phyloP scores from a whole-genome alignment of 2,329 filamentous ascomycete genomes.

The Penicillium sclerotigenum region DNA sequence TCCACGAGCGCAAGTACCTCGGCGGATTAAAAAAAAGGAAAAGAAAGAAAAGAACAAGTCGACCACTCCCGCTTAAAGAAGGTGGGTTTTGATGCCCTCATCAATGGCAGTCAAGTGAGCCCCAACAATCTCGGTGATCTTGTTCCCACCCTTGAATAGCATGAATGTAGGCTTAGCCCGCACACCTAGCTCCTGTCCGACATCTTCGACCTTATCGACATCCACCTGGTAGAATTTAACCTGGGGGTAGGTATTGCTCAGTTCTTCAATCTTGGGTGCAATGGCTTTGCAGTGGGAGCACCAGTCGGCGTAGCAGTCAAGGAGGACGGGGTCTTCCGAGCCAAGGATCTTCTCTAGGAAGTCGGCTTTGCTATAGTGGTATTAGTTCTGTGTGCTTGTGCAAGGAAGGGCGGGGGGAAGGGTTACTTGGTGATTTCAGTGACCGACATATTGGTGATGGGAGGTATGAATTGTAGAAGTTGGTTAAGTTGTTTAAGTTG shows the following conservation, averaged over 20 bases:
- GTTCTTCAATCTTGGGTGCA: neutral
- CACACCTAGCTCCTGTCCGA: constrained; percentile 1
- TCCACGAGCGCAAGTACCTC: neutral
- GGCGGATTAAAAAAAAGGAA: neutral
- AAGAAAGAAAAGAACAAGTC: neutral
- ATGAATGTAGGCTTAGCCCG: constrained; percentile 5
- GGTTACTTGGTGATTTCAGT: constrained; percentile 1
- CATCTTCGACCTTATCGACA: neutral
- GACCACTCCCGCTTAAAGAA: neutral
- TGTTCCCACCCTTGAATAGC: constrained; percentile 3
- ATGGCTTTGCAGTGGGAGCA: constrained; percentile 2
- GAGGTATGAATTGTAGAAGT: neutral
- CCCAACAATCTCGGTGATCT: constrained; percentile 6
- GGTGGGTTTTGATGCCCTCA: neutral
- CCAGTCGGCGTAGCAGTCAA: constrained; percentile 4
- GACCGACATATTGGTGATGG: constrained; percentile 2
- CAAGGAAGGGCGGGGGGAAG: too few species aligned
- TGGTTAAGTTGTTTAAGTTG: neutral
- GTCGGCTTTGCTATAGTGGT: neutral
- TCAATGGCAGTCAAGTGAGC: neutral
- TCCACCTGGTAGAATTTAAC: constrained; percentile 9
- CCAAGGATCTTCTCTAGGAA: neutral
- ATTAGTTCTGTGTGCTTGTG: neutral
- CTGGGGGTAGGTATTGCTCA: neutral
- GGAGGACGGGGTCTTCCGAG: neutral